Percentiles rank a stretch among this genome's conserved stretches.
Evolutionary conservation across 345 rosid species (phyloP).

Genomic region (Moringa oleifera): DNA sequence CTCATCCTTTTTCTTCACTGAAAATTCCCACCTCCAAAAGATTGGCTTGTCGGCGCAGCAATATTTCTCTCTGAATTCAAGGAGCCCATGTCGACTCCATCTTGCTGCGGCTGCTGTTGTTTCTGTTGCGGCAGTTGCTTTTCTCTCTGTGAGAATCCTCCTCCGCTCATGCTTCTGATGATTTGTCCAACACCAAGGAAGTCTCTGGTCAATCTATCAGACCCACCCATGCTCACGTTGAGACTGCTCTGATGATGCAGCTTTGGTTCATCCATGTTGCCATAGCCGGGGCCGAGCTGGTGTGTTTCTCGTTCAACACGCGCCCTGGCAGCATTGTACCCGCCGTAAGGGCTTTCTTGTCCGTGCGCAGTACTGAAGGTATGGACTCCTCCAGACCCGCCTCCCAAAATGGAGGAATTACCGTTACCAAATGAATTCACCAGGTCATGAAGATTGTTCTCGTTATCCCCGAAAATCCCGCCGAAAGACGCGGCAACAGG

Average conservation of each 20-base stretch:
- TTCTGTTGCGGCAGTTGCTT: conserved; percentile 23
- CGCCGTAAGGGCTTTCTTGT: conserved; percentile 13
- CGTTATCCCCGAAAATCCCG: conserved; percentile 44
- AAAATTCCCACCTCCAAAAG: conserved; percentile 21
- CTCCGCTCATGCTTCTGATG: conserved; percentile 41
- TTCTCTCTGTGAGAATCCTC: conserved; percentile 28
- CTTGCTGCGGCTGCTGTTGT: conserved; percentile 17
- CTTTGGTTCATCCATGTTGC: conserved; percentile 20
- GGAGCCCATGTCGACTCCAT: conserved; percentile 23
- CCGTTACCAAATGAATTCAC: conserved; percentile 48
- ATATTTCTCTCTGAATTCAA: conserved; percentile 37
- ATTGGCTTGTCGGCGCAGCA: conserved; percentile 33
- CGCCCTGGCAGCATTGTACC: conserved; percentile 23
- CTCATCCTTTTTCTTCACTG: conserved; percentile 4
- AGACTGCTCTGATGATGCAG: conserved; percentile 23
- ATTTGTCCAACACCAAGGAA: conserved; percentile 77
- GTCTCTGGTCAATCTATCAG: conserved; percentile 65
- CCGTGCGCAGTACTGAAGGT: too few species aligned
- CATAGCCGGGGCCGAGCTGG: too few species aligned
- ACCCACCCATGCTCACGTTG: conserved; percentile 23
- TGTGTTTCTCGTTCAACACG: background rate
- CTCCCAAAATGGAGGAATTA: conserved; percentile 26
- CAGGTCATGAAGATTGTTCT: conserved; percentile 48
- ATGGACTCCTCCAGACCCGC: background rate
- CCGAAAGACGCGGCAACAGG: conserved; percentile 12